phyloP scores from a whole-genome alignment of 2,329 filamentous ascomycete genomes.

The Zasmidium angulare region DNA sequence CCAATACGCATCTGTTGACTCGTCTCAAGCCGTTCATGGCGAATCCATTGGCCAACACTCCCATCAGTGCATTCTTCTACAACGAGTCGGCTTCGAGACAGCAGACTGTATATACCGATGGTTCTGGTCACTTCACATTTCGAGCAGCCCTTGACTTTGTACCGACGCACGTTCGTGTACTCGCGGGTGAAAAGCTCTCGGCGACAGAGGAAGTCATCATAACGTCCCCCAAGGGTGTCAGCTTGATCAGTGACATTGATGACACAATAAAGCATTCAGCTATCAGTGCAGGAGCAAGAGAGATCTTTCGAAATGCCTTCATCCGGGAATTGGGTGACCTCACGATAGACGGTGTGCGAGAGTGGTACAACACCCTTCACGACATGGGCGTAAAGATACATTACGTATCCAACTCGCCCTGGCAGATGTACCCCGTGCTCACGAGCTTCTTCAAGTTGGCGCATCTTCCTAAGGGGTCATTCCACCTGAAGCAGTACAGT shows the following conservation, averaged over 20 bases:
- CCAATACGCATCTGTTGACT: constrained; percentile 85
- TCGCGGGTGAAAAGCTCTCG: constrained; percentile 83
- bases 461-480: constrained; percentile 80
- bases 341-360: constrained; percentile 79
- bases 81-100: constrained; percentile 81
- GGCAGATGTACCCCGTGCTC: constrained; percentile 92
- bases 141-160: constrained; percentile 83
- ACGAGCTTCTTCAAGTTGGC: constrained; percentile 80
- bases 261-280: constrained; percentile 97
- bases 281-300: constrained; percentile 79
- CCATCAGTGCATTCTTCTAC: constrained; percentile 94
- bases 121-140: constrained; percentile 82
- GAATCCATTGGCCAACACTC: constrained; percentile 71
- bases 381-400: constrained; percentile 84
- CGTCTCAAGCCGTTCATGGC: constrained; percentile 87
- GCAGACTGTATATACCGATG: constrained; percentile 79
- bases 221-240: constrained; percentile 77
- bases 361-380: constrained; percentile 82
- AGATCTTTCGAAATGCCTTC: constrained; percentile 96
- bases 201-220: constrained; percentile 75
- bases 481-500: constrained; percentile 93
- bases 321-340: constrained; percentile 80
- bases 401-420: constrained; percentile 98
- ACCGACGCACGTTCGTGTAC: constrained; percentile 82
- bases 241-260: constrained; percentile 94